phyloP scores from a whole-genome alignment of 169 alveolate species.

The Cryptosporidium ryanae region DNA sequence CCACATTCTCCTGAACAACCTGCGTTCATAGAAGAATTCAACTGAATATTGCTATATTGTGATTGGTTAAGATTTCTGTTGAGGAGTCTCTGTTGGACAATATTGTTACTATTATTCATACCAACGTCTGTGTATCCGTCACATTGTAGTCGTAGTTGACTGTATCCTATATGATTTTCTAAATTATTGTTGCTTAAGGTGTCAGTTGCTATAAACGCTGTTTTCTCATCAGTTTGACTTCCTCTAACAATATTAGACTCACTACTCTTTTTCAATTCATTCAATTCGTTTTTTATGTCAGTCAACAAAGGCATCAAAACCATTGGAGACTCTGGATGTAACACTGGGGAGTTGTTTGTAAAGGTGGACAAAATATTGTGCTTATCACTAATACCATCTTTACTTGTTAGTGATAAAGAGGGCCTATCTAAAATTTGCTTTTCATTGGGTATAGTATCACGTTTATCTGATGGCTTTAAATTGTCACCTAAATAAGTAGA shows the following conservation, averaged over 20 bases:
- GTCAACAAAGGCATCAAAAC: slow-evolving; percentile 63
- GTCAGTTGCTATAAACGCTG: neutral
- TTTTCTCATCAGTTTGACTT: slow-evolving; percentile 12
- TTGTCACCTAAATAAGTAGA: neutral
- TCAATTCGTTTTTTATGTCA: slow-evolving; percentile 61
- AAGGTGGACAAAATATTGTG: slow-evolving; percentile 22
- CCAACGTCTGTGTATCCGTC: neutral
- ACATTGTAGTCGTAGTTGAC: too few species aligned
- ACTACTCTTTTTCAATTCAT: slow-evolving; percentile 42
- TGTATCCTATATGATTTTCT: neutral
- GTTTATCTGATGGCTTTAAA: neutral
- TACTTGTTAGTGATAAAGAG: neutral
- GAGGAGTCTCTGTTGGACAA: neutral
- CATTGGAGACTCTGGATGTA: slow-evolving; percentile 72
- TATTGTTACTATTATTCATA: neutral
- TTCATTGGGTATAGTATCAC: neutral
- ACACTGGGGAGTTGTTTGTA: slow-evolving; percentile 42
- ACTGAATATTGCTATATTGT: neutral
- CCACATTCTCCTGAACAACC: neutral
- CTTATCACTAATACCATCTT: neutral
- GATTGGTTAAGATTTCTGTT: neutral
- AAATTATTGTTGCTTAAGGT: neutral
- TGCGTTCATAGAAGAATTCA: neutral
- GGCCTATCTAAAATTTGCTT: neutral
- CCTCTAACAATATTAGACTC: slow-evolving; percentile 4